A percentile compares a stretch with the other conserved stretches of the same genome.
Evolutionary conservation across 2,329 filamentous ascomycete genomes (phyloP).

Genomic region (Didymella lethalis): DNA sequence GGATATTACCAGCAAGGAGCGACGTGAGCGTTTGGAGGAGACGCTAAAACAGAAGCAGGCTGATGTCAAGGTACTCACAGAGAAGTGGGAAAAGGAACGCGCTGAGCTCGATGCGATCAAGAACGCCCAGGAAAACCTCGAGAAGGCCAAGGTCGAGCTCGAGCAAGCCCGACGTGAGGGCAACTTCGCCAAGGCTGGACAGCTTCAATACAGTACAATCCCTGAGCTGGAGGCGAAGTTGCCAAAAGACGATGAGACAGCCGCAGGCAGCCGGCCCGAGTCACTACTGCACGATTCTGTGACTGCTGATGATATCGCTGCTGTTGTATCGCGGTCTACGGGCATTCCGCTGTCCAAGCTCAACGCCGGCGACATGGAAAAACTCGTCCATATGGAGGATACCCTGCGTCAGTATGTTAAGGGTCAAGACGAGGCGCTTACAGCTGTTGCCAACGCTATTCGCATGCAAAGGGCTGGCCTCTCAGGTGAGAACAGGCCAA

Average conservation of each 20-base stretch:
- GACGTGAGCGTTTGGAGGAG: constrained; percentile 82
- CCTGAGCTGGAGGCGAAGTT: constrained; percentile 80
- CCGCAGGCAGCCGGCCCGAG: constrained; percentile 50
- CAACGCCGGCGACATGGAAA: constrained; percentile 92
- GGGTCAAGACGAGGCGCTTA: constrained; percentile 92
- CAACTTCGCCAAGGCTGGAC: constrained; percentile 88
- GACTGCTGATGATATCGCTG: constrained; percentile 92
- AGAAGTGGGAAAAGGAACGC: constrained; percentile 90
- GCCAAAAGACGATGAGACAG: constrained; percentile 70
- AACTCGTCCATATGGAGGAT: constrained; percentile 95
- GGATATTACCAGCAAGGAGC: constrained; percentile 86
- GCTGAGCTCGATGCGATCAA: constrained; percentile 87
- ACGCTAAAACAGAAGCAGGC: constrained; percentile 79
- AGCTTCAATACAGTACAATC: constrained; percentile 87
- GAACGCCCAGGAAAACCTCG: constrained; percentile 84
- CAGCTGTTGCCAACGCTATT: constrained; percentile 90
- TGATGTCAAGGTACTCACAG: constrained; percentile 75
- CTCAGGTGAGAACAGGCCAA: constrained; percentile 87
- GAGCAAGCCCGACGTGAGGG: constrained; percentile 87
- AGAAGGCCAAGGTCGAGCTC: constrained; percentile 82
- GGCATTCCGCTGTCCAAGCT: constrained; percentile 93
- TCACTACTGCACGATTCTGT: constrained; percentile 90
- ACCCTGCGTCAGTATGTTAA: constrained; percentile 82
- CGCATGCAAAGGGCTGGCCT: constrained; percentile 92
- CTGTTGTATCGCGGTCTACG: constrained; percentile 87